Base-by-base conservation (phyloP, 2,329 filamentous ascomycete species). In the Aaosphaeria pasadenensis region DNA sequence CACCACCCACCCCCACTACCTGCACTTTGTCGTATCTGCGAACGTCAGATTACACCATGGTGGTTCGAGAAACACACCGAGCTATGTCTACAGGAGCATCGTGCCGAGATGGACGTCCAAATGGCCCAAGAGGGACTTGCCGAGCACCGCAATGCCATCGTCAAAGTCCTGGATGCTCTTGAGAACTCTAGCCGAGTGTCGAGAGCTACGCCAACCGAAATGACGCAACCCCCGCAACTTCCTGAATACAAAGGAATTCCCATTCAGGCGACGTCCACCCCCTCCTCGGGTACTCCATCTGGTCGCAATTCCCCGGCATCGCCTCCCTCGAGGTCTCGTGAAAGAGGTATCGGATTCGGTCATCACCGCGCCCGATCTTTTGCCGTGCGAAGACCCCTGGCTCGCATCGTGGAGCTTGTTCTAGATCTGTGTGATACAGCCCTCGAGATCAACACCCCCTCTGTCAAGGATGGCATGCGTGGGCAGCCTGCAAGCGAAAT, bases 31-130 rank as follows among this genome's bases (percentile, higher is more conserved):
- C 90, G 94, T 45, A 97, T 99, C 47, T 99, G 94, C 70, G 94
- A 99, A 68, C 89, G 94, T 46, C 90, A 96, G 53, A 97, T 99
- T 51, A 90, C 90, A 4, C 91, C 92, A 0, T 99, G 94, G 94
- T 99, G 94, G 95, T 99, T 99, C 60, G 94, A 99, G 72, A 99
- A 97, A 71, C 94, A 99, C 68, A 96, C 92, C 2, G 95, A 99
- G 62, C 76, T 97, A 17, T 99, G 94, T 64, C 77, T 96, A 47
- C 91, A 97, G 67, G 94, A 99, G 67, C 94, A 99, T 66, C 86
- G 88, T 44, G 92, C 94, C 0, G 94, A 99, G 68, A 95, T 96
- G 89, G 92, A 97, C 60, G 91, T 99, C 4, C 92, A 99, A 67
- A 87, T 97, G 78, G 85, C 91, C 5, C 94, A 99, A 64, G 94